phyloP scores from a whole-genome alignment of 257 asterid genomes.

The Prunella vulgaris region DNA sequence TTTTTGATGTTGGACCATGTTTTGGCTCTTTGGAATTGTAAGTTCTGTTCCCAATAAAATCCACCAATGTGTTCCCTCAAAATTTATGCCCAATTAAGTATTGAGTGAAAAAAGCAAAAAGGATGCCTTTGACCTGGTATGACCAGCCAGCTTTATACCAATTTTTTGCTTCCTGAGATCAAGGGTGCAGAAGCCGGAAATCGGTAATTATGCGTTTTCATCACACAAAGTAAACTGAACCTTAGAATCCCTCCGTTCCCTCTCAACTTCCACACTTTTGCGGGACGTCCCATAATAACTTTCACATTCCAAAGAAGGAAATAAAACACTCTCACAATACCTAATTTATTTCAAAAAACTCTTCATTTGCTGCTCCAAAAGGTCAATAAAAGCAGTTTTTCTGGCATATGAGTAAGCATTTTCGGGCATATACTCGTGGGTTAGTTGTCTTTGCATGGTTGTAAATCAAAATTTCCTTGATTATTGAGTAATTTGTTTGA shows the following conservation, averaged over 20 bases:
- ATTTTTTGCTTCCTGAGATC: not conserved
- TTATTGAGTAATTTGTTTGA: conserved; percentile 7
- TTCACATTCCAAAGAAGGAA: no score
- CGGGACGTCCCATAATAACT: no score
- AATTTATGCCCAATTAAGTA: not conserved
- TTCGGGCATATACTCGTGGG: not conserved
- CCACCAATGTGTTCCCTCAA: not conserved
- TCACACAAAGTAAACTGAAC: no score
- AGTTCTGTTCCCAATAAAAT: not conserved
- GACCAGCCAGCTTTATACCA: not conserved
- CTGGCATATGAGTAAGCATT: not conserved
- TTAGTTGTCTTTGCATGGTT: conserved; percentile 13
- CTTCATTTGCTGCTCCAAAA: no score
- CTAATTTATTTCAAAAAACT: no score
- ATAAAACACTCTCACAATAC: no score
- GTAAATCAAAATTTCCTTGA: not conserved
- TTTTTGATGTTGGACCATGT: conserved; percentile 11
- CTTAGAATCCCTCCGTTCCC: no score
- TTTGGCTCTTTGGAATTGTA: not conserved
- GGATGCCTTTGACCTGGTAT: conserved; percentile 1
- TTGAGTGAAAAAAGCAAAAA: not conserved
- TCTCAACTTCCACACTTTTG: no score
- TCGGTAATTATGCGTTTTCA: no score
- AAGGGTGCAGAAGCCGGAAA: no score
- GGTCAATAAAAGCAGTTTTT: no score